Base-by-base conservation (phyloP, 495 filamentous ascomycete species). In the Penicillium goetzii region DNA sequence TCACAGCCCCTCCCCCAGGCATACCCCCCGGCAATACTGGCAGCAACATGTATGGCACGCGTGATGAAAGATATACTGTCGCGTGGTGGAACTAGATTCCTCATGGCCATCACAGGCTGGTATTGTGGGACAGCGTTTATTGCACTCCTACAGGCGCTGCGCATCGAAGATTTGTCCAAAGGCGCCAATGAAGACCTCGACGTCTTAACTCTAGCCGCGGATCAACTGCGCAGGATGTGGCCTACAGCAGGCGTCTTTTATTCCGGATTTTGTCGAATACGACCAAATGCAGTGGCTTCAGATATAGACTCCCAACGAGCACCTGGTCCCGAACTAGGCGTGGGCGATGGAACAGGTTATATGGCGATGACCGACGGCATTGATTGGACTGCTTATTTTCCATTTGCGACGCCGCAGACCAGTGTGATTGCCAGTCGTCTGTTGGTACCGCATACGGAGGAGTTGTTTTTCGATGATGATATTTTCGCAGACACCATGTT, bases 21-120 rank as follows among this genome's bases (percentile, higher is more conserved):
- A 8, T 34, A 34, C 8, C 33, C 33, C 10, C 33, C 33, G 10
- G 33, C 33, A 12, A 34, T 34, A 34, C 33, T 34, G 33, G 33
- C 33, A 12, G 33, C 33, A 11, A 34, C 33, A 12, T 34, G 33
- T 34, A 34, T 34, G 33, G 33, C 33, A 4, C 33, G 33, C 72
- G 72, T 78, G 45, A 64, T 76, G 59, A 58, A 67, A 12, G 75
- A 78, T 45, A 72, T 71, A 23, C 66, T 78, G 3, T 63, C 67
- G 5, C 69, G 75, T 9, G 75, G 75, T 2, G 61, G 68, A n/a
- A 72, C 71, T 8, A 60, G 74, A 10, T 78, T 75, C 49, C 66
- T 78, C 9, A 78, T 76, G 72, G 68, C 72, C n/a, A 76, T 78
- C 23, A 72, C 72, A 1, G 74, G 75, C 43, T 78, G 75, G 75